phyloP scores from a whole-genome alignment of 2,329 filamentous ascomycete species.

The Colletotrichum sp. region DNA sequence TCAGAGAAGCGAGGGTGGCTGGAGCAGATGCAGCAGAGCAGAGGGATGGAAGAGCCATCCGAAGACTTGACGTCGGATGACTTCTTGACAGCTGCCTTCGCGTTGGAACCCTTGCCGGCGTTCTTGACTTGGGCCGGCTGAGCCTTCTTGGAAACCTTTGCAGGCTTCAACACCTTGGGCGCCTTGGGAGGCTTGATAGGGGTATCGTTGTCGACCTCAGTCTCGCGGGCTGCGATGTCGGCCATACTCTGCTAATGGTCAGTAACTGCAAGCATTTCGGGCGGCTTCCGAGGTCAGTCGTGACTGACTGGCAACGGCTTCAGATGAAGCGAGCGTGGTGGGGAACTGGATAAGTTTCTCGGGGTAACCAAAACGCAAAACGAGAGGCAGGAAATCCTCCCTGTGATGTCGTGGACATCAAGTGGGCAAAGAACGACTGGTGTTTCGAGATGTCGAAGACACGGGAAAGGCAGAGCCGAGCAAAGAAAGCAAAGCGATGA shows the following conservation, averaged over 20 bases:
- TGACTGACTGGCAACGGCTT: constrained; percentile 13
- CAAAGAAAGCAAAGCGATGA: constrained; percentile 13
- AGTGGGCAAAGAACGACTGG: constrained; percentile 6
- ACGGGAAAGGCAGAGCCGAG: neutral
- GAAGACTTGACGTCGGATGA: constrained; percentile 20
- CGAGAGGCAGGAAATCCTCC: constrained; percentile 1
- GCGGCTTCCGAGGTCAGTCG: neutral
- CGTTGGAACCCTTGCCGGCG: neutral
- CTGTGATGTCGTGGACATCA: neutral
- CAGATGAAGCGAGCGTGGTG: neutral
- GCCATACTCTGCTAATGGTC: constrained; percentile 40
- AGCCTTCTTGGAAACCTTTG: neutral
- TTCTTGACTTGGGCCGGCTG: neutral
- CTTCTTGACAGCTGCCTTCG: constrained; percentile 22
- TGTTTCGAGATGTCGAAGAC: neutral
- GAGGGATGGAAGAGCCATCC: constrained; percentile 55
- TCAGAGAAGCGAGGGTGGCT: constrained; percentile 85
- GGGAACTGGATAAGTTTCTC: neutral
- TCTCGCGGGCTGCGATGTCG: constrained; percentile 21
- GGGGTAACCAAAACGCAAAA: constrained; percentile 18
- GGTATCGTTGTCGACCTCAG: neutral
- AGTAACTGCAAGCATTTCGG: neutral
- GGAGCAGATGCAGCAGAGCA: constrained; percentile 84
- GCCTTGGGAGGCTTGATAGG: neutral
- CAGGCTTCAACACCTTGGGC: neutral